Percentiles rank a stretch among this genome's conserved stretches.
Conservation (phyloP, 1,284 basidiomycete species). For the Mycosarcoma mackinlayi region DNA sequence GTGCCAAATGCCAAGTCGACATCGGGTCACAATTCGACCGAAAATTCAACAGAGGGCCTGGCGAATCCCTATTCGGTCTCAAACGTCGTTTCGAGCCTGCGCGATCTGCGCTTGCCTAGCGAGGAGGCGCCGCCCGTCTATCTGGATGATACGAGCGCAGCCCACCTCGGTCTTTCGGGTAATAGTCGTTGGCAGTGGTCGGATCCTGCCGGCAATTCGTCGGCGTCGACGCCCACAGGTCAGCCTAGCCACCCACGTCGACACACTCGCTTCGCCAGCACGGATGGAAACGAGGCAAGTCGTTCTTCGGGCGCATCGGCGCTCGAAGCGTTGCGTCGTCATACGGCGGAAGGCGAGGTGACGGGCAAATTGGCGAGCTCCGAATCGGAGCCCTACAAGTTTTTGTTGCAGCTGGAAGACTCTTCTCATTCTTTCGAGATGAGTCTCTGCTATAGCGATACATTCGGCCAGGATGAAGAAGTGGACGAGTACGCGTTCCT, state of each 20-base stretch:
- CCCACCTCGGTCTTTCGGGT: constrained; percentile 29
- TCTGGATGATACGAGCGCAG: constrained; percentile 24
- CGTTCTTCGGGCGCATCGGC: constrained; percentile 17
- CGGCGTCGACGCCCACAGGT: constrained; percentile 24
- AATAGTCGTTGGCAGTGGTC: constrained; percentile 46
- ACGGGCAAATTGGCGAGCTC: constrained; percentile 69
- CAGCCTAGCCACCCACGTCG: constrained; percentile 9
- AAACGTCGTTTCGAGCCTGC: constrained; percentile 24
- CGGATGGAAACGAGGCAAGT: constrained; percentile 24
- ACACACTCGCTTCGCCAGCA: constrained; percentile 39
- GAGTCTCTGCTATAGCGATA: constrained; percentile 49
- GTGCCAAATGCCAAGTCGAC: constrained; percentile 34
- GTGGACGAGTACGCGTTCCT: constrained; percentile 68
- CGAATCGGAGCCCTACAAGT: constrained; percentile 70
- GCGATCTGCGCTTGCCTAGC: constrained; percentile 30
- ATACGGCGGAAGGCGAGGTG: constrained; percentile 22
- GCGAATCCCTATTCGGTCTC: constrained; percentile 18
- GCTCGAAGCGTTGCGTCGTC: constrained; percentile 31
- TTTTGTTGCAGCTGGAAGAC: constrained; percentile 70
- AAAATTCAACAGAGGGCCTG: constrained; percentile 19
- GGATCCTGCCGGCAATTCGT: constrained; percentile 14
- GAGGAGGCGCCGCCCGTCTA: constrained; percentile 30
- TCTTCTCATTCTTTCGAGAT: constrained; percentile 71
- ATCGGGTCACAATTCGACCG: constrained; percentile 30
- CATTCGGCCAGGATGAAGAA: constrained; percentile 51